Evolutionary conservation across 257 asterid species (phyloP).

Genomic region (Solanum gracilifrons): DNA sequence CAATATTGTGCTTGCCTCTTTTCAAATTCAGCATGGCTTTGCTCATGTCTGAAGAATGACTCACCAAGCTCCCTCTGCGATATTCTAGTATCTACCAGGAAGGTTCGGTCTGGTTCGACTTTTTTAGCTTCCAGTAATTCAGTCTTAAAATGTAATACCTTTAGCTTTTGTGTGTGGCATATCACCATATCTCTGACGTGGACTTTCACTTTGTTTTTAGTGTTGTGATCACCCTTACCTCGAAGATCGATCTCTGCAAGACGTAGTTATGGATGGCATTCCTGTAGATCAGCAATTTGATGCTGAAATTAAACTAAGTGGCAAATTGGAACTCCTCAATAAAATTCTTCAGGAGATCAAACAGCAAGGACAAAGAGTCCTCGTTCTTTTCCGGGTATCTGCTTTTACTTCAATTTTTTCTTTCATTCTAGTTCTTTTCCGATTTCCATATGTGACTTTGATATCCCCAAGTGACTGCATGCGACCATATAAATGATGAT

Average conservation of each 20-base stretch:
- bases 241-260: slow-evolving; percentile 30
- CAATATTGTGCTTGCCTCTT: slow-evolving; percentile 45
- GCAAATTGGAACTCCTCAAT: slow-evolving; percentile 48
- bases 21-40: slow-evolving; percentile 31
- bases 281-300: slow-evolving; percentile 30
- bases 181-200: slow-evolving; percentile 1
- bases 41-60: slow-evolving; percentile 19
- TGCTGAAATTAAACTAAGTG: slow-evolving; percentile 47
- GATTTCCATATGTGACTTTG: not conserved
- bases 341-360: slow-evolving; percentile 40
- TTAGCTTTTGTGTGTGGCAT: not conserved
- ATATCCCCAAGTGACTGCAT: not conserved
- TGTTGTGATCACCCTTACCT: slow-evolving; percentile 73
- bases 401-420: not conserved
- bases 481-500: not conserved
- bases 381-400: slow-evolving; percentile 51
- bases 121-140: not conserved
- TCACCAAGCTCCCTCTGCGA: slow-evolving; percentile 14
- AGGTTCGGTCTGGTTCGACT: slow-evolving; percentile 21
- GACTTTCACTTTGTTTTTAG: slow-evolving; percentile 17
- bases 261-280: slow-evolving; percentile 22
- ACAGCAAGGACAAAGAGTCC: slow-evolving; percentile 40
- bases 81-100: slow-evolving; percentile 30
- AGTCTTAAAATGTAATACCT: not conserved
- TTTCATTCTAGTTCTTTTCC: not conserved